These are phyloP conservation scores for Mucor irregularis DNA, from an alignment of 371 early-diverging fungal species.

Conservation along the genomic window DNA sequence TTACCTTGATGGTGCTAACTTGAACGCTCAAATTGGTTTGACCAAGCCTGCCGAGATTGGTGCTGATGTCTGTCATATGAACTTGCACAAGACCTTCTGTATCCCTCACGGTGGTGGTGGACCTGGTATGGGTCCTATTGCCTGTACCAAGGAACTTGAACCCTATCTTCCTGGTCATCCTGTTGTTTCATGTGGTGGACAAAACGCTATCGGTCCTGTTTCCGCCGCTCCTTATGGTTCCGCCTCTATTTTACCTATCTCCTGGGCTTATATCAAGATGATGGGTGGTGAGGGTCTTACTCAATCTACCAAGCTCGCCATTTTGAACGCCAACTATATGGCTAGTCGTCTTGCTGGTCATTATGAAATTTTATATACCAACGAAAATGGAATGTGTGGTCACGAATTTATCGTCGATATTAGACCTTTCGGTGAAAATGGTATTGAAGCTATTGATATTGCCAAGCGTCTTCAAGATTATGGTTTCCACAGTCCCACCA, in stretches of 20 bases:
- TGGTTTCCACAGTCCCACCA: slow-evolving; percentile 97
- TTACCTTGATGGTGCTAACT: slow-evolving; percentile 99
- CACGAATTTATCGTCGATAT: slow-evolving; percentile 98
- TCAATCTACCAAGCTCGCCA: slow-evolving; percentile 84
- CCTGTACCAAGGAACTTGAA: slow-evolving; percentile 82
- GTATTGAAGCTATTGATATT: slow-evolving; percentile 92
- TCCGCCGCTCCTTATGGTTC: slow-evolving; percentile 97
- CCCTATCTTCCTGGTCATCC: slow-evolving; percentile 95
- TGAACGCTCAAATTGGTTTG: slow-evolving; percentile 97
- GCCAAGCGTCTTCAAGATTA: slow-evolving; percentile 98
- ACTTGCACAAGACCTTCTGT: slow-evolving; percentile 98
- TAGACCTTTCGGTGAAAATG: slow-evolving; percentile 81
- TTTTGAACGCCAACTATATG: slow-evolving; percentile 98
- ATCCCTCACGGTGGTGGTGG: slow-evolving; percentile 99
- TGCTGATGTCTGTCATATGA: slow-evolving; percentile 98
- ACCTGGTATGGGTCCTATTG: slow-evolving; percentile 97
- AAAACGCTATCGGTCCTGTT: slow-evolving; percentile 86
- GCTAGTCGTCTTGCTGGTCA: slow-evolving; percentile 81
- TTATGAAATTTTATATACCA: slow-evolving; percentile 90
- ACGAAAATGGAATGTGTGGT: slow-evolving; percentile 92
- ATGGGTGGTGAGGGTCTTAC: slow-evolving; percentile 91
- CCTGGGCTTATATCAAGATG: slow-evolving; percentile 97
- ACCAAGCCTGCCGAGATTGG: slow-evolving; percentile 95
- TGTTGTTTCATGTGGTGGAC: slow-evolving; percentile 69
- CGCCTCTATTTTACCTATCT: slow-evolving; percentile 92